Conservation (phyloP, 805 yeast genomes). For the Lipomyces spencermartinsiae region DNA sequence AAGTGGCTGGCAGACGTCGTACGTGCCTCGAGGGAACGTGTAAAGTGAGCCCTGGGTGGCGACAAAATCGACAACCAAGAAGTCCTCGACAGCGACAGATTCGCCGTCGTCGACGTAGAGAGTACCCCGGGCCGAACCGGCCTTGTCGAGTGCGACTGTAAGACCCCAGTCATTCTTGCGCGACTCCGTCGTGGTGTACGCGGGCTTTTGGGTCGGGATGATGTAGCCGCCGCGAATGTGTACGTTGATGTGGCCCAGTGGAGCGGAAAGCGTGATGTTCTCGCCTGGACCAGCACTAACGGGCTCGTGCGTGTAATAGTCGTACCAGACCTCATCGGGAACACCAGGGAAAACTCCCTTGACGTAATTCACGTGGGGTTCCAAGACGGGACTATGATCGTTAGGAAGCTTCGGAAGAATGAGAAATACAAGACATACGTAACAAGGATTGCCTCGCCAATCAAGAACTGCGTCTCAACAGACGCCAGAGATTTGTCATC, state of each 20-base stretch:
- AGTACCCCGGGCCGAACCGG: constrained; percentile 55
- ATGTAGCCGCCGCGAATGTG: constrained; percentile 63
- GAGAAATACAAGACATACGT: background rate
- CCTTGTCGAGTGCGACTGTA: constrained; percentile 57
- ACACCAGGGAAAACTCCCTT: constrained; percentile 52
- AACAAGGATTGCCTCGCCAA: constrained; percentile 66
- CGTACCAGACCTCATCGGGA: constrained; percentile 16
- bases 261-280: constrained; percentile 46
- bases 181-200: constrained; percentile 60
- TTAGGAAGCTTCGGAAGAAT: constrained; percentile 50
- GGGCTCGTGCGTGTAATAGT: constrained; percentile 37
- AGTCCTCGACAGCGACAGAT: constrained; percentile 43
- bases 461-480: constrained; percentile 73
- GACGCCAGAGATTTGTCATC: constrained; percentile 48
- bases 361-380: constrained; percentile 50
- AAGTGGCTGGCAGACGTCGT: constrained; percentile 12
- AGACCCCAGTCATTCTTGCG: constrained; percentile 75
- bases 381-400: constrained; percentile 31
- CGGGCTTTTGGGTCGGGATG: constrained; percentile 62
- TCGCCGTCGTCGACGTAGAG: constrained; percentile 81
- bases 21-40: background rate
- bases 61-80: constrained; percentile 11
- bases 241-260: constrained; percentile 61
- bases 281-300: constrained; percentile 48
- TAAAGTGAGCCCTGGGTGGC: background rate